A percentile compares a stretch with the other conserved stretches of the same genome.
Evolutionary conservation across 2,329 filamentous ascomycete species (phyloP).

Genomic region (Arthroderma sp.): DNA sequence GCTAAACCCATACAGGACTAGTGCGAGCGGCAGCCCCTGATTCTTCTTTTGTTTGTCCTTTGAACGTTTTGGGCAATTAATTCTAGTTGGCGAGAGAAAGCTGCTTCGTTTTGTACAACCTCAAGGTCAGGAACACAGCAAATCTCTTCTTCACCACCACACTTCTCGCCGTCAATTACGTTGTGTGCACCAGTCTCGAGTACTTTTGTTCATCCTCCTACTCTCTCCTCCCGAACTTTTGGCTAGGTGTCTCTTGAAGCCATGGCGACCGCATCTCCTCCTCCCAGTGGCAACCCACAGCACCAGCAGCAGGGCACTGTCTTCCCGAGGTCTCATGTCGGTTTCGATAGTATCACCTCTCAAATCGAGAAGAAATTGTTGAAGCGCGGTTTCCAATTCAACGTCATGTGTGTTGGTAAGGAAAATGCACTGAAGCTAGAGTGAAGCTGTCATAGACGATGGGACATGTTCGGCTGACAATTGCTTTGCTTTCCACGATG

Average conservation of each 20-base stretch:
- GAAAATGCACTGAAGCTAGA: constrained; percentile 17
- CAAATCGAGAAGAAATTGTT: constrained; percentile 99
- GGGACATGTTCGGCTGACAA: not conserved
- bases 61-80: no score
- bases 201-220: not conserved
- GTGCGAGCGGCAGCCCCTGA: not conserved
- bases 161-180: no score
- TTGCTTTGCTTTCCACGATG: not conserved
- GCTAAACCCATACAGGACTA: constrained; percentile 6
- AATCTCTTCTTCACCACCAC: no score
- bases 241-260: not conserved
- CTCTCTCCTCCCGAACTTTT: not conserved
- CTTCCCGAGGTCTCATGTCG: constrained; percentile 94
- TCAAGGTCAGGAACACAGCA: no score
- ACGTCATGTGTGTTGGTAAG: constrained; percentile 97
- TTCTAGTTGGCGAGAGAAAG: no score
- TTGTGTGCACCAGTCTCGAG: no score
- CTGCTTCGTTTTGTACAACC: no score
- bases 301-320: constrained; percentile 37
- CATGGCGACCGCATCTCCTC: constrained; percentile 9
- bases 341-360: constrained; percentile 99
- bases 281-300: constrained; percentile 21
- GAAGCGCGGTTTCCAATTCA: constrained; percentile 99
- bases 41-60: no score
- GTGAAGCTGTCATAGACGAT: not conserved